Evolutionary conservation across 495 filamentous ascomycete species (phyloP), one percentile per base, ranked within the genome.

Genomic region (Penicillium dipodomyicola): DNA sequence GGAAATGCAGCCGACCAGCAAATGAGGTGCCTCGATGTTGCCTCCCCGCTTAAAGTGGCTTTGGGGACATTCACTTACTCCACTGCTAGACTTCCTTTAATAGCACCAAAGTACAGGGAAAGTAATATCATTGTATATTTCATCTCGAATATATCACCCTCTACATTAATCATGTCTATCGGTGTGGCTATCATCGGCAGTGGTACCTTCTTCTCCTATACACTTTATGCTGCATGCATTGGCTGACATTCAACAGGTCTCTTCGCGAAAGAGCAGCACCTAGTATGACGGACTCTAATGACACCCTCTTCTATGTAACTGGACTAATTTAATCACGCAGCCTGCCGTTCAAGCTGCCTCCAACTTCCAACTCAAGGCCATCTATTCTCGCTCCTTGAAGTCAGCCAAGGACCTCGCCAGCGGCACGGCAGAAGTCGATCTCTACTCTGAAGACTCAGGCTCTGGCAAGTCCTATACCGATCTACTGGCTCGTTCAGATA

Each of bases 181-280:
- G 84, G 85, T 29, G 74, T 89, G 22, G 87, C 87, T 14, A 80
- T 89, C n/a, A 79, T 89, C 40, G 87, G 86, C 27, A 83, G 82
- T 59, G 87, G 87, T 67, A 78, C 76, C 64, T 39, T 75, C 77
- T 45, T 75, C 66, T 45, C 74, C 66, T 40, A 70, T 74, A 48
- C 63, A 75, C 23, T 20, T 23, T 55, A 27, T 22, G 37, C 41
- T 53, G 47, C 11, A 48, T 39, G 40, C 37, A 22, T 15, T 10
- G 29, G 46, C 58, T 60, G 52, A 60, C 53, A 54, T 49, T 47
- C 43, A 20, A 46, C 53, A 84, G 79, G 84, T 72, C 62, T 79
- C 72, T 66, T 79, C 77, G 66, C 71, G 23, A 65, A 69, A 41
- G 74, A 77, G 49, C 68, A 77, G 56, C 72, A 77, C 56, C 54